Conservation (phyloP, 345 rosid species). For the Turnera subulata region DNA sequence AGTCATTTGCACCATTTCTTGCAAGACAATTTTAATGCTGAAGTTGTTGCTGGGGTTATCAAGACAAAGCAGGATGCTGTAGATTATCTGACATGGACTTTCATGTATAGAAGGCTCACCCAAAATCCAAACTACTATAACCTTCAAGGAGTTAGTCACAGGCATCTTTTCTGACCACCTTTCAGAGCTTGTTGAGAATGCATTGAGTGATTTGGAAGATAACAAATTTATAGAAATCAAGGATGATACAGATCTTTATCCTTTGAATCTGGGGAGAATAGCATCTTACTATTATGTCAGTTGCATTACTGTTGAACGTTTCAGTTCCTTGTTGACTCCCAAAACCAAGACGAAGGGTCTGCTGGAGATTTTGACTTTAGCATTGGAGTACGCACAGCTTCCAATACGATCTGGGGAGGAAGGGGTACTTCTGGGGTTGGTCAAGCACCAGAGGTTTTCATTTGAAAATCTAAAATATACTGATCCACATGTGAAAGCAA, state of each 20-base stretch:
- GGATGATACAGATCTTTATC: slow-evolving; percentile 78
- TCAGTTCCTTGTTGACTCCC: slow-evolving; percentile 74
- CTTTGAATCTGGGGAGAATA: slow-evolving; percentile 81
- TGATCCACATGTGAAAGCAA: slow-evolving; percentile 88
- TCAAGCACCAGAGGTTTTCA: slow-evolving; percentile 89
- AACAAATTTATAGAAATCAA: slow-evolving; percentile 71
- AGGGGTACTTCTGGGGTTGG: slow-evolving; percentile 63
- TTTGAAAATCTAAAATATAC: slow-evolving; percentile 69
- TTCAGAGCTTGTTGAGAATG: slow-evolving; percentile 87
- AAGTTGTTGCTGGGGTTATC: slow-evolving; percentile 69
- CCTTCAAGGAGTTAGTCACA: slow-evolving; percentile 88
- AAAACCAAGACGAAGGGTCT: slow-evolving; percentile 95
- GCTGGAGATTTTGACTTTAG: slow-evolving; percentile 75
- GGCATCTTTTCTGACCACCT: slow-evolving; percentile 99
- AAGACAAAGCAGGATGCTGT: slow-evolving; percentile 97
- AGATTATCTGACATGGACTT: slow-evolving; percentile 96
- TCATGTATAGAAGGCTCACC: slow-evolving; percentile 85
- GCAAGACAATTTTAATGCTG: slow-evolving; percentile 87
- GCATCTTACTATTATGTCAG: slow-evolving; percentile 83
- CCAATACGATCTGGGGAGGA: slow-evolving; percentile 93
- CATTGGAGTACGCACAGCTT: slow-evolving; percentile 77
- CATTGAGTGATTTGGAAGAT: slow-evolving; percentile 70
- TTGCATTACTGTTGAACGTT: slow-evolving; percentile 84
- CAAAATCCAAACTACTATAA: slow-evolving; percentile 95
- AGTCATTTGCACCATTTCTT: slow-evolving; percentile 88